Conservation (phyloP, 2,329 filamentous ascomycete genomes). For the Fusarium poae region DNA sequence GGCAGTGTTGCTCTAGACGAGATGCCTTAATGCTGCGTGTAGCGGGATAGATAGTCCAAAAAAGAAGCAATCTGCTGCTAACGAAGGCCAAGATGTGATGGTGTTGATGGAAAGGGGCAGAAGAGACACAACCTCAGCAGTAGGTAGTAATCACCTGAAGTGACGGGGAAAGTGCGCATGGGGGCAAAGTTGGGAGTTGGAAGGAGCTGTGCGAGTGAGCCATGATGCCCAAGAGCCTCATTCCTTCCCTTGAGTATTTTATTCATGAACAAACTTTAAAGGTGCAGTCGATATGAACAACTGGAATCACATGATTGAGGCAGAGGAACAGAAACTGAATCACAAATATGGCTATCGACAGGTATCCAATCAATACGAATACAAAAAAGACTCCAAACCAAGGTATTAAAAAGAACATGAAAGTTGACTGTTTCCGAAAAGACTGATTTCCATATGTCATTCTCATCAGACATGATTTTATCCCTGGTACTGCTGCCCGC, state of each 20-base stretch:
- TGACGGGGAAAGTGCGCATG: conserved; percentile 4
- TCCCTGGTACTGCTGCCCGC: conserved; percentile 58
- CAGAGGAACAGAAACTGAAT: neutral
- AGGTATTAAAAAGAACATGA: neutral
- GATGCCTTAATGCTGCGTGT: conserved; percentile 48
- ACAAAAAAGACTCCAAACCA: conserved; percentile 29
- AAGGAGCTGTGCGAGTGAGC: neutral
- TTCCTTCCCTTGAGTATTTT: neutral
- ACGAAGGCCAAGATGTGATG: conserved; percentile 37
- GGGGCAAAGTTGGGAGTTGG: neutral
- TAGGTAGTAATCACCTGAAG: neutral
- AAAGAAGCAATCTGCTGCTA: conserved; percentile 30
- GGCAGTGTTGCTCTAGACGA: conserved; percentile 38
- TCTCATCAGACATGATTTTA: conserved; percentile 1
- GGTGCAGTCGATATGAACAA: neutral
- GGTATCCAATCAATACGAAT: conserved; percentile 28
- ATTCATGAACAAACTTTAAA: neutral
- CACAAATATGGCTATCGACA: conserved; percentile 11
- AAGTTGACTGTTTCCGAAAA: neutral
- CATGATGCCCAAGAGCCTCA: neutral
- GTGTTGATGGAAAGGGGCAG: conserved; percentile 18
- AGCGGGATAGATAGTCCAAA: conserved; percentile 48
- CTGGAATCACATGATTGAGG: neutral
- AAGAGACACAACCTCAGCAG: neutral
- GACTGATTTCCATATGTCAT: neutral